Base-by-base conservation (phyloP, 257 asterid genomes). In the Capsicum pubescens region DNA sequence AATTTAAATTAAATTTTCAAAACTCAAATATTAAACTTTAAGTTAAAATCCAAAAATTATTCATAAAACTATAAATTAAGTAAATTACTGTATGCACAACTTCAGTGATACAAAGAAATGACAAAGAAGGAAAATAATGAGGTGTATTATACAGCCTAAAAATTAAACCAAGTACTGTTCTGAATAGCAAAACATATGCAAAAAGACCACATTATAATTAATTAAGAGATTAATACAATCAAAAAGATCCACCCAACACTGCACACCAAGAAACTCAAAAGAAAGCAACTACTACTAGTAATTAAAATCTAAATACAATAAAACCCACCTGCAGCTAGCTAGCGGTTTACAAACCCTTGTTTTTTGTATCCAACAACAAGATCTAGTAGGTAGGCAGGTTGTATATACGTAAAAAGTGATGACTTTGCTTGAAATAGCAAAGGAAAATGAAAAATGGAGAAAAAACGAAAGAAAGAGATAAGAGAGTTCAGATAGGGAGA, bases 401-500 rank as follows among this genome's bases (percentile, higher is more conserved):
- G 42, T 39, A 17, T 48, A 5, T 0, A 19, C 52, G 42, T 48
- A 72, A 11, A 71, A 72, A 21, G 61, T 19, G 61, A 52, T 54
- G 36, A 26, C 14, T 76, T 83, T 83, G 85, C 81, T 83, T 36
- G 85, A 69, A 44, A 52, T 83, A 68, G 80, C 83, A 87, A 88
- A 52, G 61, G 32, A 26, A 26, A 26, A 26, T 26, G 32, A 1
- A 26, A 26, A 26, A 26, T 26, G 32, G 32, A 26, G 32, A 26
- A 26, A 26, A 26, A 26, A 26, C 1, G 1, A 26, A 26, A 26
- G 32, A 26, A 26, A 26, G 32, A 26, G n/a, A n/a, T n/a, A 26
- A 26, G 32, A 26, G 32, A 26, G 32, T 1, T 26, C 1, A 26
- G 32, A 26, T 26, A 26, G 1, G 32, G 1, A 26, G 32, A 26